Conservation (phyloP, 306 rosid species). For the Lathyrus sativus region DNA sequence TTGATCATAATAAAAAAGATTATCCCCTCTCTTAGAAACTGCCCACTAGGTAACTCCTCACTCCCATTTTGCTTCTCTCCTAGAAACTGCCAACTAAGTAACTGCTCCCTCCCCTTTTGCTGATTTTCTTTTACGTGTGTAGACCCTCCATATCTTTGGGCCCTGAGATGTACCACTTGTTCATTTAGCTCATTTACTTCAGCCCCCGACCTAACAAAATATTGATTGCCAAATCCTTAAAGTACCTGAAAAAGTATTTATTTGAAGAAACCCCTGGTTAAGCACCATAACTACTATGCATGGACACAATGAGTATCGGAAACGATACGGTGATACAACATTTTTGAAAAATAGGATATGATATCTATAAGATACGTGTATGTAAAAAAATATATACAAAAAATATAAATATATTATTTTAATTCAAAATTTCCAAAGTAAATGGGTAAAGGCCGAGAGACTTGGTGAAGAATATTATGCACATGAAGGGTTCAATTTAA, state of each 20-base stretch:
- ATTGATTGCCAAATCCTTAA: conserved; percentile 8
- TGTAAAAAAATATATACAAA: background rate
- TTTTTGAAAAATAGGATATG: background rate
- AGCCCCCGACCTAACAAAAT: too few species aligned
- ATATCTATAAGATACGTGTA: background rate
- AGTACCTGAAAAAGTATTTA: conserved; percentile 20
- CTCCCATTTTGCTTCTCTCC: too few species aligned
- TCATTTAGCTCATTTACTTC: too few species aligned
- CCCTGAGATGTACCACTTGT: too few species aligned
- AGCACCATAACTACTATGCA: conserved; percentile 1
- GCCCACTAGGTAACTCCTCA: too few species aligned
- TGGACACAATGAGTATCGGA: background rate
- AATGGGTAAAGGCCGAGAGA: background rate
- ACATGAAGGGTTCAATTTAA: background rate
- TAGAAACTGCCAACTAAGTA: too few species aligned
- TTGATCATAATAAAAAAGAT: too few species aligned
- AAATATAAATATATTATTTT: background rate
- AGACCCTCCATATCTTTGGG: too few species aligned
- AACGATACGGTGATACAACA: background rate
- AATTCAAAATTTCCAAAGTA: background rate
- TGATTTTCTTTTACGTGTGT: too few species aligned
- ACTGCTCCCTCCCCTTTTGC: too few species aligned
- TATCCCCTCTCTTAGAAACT: too few species aligned
- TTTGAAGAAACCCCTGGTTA: conserved; percentile 25
- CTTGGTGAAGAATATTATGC: background rate